Conservation (phyloP, 225 moss, liverwort and hornwort species). For the Thuidium tamariscinum region DNA sequence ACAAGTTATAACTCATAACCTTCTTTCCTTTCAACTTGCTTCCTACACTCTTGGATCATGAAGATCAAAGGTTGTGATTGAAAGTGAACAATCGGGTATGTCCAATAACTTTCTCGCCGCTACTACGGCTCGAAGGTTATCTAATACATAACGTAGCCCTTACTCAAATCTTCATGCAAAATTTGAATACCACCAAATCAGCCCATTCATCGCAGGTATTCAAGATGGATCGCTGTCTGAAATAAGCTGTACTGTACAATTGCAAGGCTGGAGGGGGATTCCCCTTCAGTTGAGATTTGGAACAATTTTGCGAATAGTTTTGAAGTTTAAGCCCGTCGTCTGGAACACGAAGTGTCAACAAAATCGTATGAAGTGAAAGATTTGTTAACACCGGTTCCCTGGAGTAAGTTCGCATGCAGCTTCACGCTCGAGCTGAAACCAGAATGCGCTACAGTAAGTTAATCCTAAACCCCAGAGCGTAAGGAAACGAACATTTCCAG, state of each 20-base stretch:
- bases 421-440: neutral
- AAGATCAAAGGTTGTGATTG: no score
- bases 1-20: no score
- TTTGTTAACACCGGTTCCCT: neutral
- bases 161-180: neutral
- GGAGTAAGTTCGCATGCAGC: neutral
- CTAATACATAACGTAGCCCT: no score
- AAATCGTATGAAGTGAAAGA: no score
- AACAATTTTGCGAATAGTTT: neutral
- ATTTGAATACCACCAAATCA: neutral
- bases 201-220: neutral
- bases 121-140: no score
- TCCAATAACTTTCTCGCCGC: no score
- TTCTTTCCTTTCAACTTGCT: no score
- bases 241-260: neutral
- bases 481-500: neutral
- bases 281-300: neutral
- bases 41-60: no score
- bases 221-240: no score
- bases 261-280: neutral
- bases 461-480: no score
- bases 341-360: neutral
- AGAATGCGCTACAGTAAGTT: neutral
- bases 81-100: no score
- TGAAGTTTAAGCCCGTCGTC: no score